Conservation (phyloP, 2,329 filamentous ascomycete genomes). For the Orbilia ellipsospora region DNA sequence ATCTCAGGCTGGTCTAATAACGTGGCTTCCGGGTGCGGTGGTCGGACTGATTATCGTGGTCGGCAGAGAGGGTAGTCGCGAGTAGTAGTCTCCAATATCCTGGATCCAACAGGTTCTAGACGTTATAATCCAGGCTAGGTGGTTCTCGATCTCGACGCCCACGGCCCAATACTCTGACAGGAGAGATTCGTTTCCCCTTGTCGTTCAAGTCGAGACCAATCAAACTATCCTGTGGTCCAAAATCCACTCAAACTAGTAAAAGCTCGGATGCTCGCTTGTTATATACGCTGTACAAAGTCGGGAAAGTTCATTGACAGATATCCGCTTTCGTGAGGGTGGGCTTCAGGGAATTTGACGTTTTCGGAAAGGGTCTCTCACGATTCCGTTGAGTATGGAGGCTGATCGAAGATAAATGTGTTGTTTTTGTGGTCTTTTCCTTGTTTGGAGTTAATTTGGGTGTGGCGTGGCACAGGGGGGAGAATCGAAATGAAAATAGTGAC, state of each 20-base stretch:
- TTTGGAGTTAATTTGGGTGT: slow-evolving; percentile 34
- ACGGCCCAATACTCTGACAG: slow-evolving; percentile 11
- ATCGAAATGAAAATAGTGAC: slow-evolving; percentile 1
- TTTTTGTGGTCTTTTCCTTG: slow-evolving; percentile 44
- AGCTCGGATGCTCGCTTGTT: slow-evolving; percentile 31
- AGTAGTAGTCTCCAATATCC: slow-evolving; percentile 8
- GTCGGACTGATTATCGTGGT: background rate
- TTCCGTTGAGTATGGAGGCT: slow-evolving; percentile 6
- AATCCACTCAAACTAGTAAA: slow-evolving; percentile 43
- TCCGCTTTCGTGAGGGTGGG: slow-evolving; percentile 40
- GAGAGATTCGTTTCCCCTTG: background rate
- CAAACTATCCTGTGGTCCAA: slow-evolving; percentile 7
- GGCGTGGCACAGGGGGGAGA: slow-evolving; percentile 1
- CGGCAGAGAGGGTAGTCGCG: slow-evolving; percentile 1
- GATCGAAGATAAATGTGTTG: slow-evolving; percentile 36
- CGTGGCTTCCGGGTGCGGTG: slow-evolving; percentile 17
- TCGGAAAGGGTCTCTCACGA: slow-evolving; percentile 25
- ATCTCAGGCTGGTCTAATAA: slow-evolving; percentile 4
- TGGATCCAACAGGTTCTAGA: slow-evolving; percentile 32
- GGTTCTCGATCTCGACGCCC: slow-evolving; percentile 13
- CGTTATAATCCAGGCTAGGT: slow-evolving; percentile 9
- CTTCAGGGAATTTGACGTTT: slow-evolving; percentile 43
- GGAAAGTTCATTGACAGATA: background rate
- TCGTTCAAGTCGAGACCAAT: slow-evolving; percentile 11
- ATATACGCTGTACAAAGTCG: slow-evolving; percentile 27